Percentiles rank a stretch among this genome's conserved stretches.
phyloP scores from a whole-genome alignment of 306 rosid genomes.

The Hippophae tibetana region DNA sequence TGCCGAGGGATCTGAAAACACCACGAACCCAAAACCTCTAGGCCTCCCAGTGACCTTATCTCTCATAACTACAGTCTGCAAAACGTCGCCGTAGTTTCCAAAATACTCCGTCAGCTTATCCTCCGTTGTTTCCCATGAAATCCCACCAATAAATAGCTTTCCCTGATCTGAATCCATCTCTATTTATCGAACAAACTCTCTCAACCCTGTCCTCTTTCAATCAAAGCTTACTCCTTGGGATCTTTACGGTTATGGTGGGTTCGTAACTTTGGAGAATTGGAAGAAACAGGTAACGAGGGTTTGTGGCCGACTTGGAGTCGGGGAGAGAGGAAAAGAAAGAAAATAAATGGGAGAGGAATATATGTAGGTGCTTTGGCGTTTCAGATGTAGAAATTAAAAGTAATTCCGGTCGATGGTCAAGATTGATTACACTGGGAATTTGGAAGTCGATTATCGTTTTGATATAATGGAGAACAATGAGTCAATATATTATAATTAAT shows the following conservation, averaged over 20 bases:
- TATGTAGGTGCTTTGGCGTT: too few relatives aligned
- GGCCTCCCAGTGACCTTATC: constrained; percentile 80
- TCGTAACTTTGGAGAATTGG: background rate
- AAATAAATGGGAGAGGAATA: too few relatives aligned
- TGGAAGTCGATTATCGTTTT: too few relatives aligned
- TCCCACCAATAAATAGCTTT: constrained; percentile 90
- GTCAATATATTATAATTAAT: too few relatives aligned
- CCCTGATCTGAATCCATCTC: constrained; percentile 96
- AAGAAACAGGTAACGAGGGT: constrained; percentile 22
- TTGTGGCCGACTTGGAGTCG: constrained; percentile 34
- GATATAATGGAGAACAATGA: too few relatives aligned
- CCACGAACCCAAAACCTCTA: constrained; percentile 82
- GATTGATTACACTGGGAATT: too few relatives aligned
- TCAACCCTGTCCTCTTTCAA: background rate
- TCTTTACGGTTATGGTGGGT: background rate
- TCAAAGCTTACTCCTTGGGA: background rate
- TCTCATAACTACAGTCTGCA: constrained; percentile 77
- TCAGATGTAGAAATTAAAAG: too few relatives aligned
- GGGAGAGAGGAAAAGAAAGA: constrained; percentile 6
- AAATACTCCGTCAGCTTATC: constrained; percentile 87
- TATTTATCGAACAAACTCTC: constrained; percentile 5
- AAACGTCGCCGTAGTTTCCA: constrained; percentile 63
- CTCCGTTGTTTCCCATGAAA: constrained; percentile 90
- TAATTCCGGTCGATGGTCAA: too few relatives aligned
- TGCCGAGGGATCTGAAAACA: constrained; percentile 76